Evolutionary conservation across 306 rosid species (phyloP).

Genomic region (Gastrolobium bilobum): DNA sequence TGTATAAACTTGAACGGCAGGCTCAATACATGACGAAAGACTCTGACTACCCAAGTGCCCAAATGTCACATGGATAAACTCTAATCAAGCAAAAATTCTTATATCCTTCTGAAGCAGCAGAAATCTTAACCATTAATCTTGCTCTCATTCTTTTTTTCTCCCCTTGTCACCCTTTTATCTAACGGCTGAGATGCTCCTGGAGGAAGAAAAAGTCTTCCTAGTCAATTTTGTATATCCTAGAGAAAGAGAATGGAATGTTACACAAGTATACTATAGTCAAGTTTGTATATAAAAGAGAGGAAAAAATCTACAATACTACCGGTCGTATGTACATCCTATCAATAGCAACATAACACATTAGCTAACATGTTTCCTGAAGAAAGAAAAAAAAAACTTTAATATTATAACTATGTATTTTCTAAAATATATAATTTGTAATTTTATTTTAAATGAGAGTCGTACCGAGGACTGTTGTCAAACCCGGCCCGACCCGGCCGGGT

Average conservation of each 20-base stretch:
- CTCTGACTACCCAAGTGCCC: not conserved
- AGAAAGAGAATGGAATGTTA: not conserved
- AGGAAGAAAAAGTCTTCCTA: not conserved
- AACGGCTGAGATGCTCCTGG: not conserved
- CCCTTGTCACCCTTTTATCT: not conserved
- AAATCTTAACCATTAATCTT: not conserved
- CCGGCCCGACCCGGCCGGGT: too few relatives aligned
- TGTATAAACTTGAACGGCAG: constrained; percentile 4
- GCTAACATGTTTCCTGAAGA: too few relatives aligned
- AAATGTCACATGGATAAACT: not conserved
- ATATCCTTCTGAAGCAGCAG: not conserved
- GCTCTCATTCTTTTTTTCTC: not conserved
- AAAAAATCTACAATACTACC: too few relatives aligned
- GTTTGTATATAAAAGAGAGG: not conserved
- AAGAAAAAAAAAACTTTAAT: too few relatives aligned
- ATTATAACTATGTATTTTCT: too few relatives aligned
- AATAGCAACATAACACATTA: too few relatives aligned
- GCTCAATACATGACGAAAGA: not conserved
- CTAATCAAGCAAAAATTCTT: not conserved
- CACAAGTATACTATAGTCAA: not conserved
- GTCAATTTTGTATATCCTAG: not conserved
- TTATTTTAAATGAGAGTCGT: too few relatives aligned
- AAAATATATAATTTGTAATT: too few relatives aligned
- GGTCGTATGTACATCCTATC: too few relatives aligned
- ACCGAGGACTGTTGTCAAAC: too few relatives aligned